Evolutionary conservation across 2,329 filamentous ascomycete species (phyloP).

Genomic region (Diplocarpon mali): DNA sequence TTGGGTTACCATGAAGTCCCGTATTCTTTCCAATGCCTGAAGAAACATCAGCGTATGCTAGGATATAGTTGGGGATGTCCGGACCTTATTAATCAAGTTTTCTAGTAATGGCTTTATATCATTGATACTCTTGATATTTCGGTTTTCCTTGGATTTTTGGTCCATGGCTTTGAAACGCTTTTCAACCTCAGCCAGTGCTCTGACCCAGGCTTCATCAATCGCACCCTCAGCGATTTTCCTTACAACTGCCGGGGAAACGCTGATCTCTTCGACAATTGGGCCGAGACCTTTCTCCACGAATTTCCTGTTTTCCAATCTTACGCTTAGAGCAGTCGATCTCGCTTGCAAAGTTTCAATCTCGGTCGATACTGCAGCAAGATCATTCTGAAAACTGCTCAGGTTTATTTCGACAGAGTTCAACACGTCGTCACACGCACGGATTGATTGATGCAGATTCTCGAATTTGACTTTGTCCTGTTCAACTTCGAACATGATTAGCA

Average conservation of each 20-base stretch:
- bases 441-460: conserved; percentile 82
- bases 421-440: conserved; percentile 83
- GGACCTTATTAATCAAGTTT: conserved; percentile 70
- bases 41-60: conserved; percentile 10
- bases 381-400: conserved; percentile 83
- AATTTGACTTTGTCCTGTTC: conserved; percentile 76
- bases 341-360: conserved; percentile 92
- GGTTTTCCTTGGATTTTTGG: conserved; percentile 48
- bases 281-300: conserved; percentile 80
- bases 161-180: conserved; percentile 64
- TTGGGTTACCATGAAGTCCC: conserved; percentile 88
- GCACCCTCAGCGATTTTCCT: conserved; percentile 77
- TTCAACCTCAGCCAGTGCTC: conserved; percentile 72
- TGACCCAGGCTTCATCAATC: conserved; percentile 84
- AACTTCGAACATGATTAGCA: conserved; percentile 35
- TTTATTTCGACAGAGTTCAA: conserved; percentile 88
- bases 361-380: conserved; percentile 81
- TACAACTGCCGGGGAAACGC: conserved; percentile 73
- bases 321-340: conserved; percentile 71
- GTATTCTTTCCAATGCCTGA: conserved; percentile 80
- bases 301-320: conserved; percentile 78
- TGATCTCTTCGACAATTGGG: conserved; percentile 84
- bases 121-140: conserved; percentile 61
- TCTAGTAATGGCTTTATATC: conserved; percentile 79
- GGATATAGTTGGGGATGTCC: conserved; percentile 4